Base-by-base conservation (phyloP, 495 filamentous ascomycete species). In the Lasiosphaeria miniovina region DNA sequence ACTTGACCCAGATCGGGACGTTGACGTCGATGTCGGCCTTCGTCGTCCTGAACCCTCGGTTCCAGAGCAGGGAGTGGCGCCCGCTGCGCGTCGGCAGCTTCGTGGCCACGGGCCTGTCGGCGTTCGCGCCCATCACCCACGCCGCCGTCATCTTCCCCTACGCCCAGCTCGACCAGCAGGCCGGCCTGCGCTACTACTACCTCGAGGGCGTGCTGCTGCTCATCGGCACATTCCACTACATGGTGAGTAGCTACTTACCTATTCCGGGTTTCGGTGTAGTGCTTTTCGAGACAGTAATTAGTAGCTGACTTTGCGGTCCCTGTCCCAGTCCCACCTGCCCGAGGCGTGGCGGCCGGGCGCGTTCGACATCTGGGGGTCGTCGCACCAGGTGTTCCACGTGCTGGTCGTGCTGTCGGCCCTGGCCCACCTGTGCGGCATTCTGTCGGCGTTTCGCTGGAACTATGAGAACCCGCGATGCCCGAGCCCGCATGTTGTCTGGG, bases 61-160 rank as follows among this genome's bases (percentile, higher is more conserved):
- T 94, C 68, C 82, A 89, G 40, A 88, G 88, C 0, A 85, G 88
- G 11, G 72, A 76, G 35, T 90, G 84, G 80, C 80, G 90, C 12
- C 86, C 86, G 8, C 84, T 91, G 65, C 82, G 90, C 49, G 88
- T 89, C 10, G 74, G 74, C 56, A 90, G 93, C 86, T 95, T 93
- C 71, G 83, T 92, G 38, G 79, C 79, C 36, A 90, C 93, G 81
- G 91, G 90, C 72, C 90, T 62, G 87, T 91, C 10, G 82, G 90
- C 17, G 48, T 90, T 50, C 66, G 67, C 54, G 4, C 65, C 65
- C 14, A 66, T 66, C 24, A 55, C 58, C 36, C 60, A 66, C 49
- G 64, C 56, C 1, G 60, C 54, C 14, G n/a, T 35, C 33, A 54
- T 66, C 14, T 66, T 66, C 43, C 64, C 64, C 15, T 66, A 62